phyloP scores from a whole-genome alignment of 1,284 basidiomycete genomes.

The Rhodotorula sp. region DNA sequence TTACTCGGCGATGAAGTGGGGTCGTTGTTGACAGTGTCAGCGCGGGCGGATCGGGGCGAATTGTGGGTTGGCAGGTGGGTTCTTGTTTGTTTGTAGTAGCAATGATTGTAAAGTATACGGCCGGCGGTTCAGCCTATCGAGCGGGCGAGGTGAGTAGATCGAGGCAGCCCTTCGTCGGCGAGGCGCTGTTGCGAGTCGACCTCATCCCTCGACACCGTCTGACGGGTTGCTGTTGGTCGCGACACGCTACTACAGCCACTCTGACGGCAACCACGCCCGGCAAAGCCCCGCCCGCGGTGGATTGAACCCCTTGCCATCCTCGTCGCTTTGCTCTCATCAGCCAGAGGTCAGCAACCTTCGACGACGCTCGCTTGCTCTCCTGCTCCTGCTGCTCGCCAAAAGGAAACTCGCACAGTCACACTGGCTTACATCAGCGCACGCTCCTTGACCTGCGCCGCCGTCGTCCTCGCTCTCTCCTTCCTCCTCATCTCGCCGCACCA shows the following conservation, averaged over 20 bases:
- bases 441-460: not conserved
- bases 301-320: too few relatives aligned
- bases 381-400: not conserved
- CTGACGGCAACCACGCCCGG: too few relatives aligned
- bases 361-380: not conserved
- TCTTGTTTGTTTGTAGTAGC: not conserved
- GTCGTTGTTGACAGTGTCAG: not conserved
- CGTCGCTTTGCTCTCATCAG: too few relatives aligned
- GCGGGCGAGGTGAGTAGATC: not conserved
- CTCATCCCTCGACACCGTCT: not conserved
- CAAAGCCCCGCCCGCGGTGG: too few relatives aligned
- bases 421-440: constrained; percentile 13
- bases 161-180: not conserved
- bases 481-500: not conserved
- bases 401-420: not conserved
- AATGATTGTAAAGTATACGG: not conserved
- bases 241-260: too few relatives aligned
- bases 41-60: not conserved
- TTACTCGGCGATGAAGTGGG: not conserved
- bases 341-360: too few relatives aligned
- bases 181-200: not conserved
- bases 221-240: too few relatives aligned
- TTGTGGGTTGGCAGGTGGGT: not conserved
- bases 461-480: constrained; percentile 4
- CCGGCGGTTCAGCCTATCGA: not conserved